Evolutionary conservation across 257 asterid species (phyloP).

Genomic region (Solanum chaucha): DNA sequence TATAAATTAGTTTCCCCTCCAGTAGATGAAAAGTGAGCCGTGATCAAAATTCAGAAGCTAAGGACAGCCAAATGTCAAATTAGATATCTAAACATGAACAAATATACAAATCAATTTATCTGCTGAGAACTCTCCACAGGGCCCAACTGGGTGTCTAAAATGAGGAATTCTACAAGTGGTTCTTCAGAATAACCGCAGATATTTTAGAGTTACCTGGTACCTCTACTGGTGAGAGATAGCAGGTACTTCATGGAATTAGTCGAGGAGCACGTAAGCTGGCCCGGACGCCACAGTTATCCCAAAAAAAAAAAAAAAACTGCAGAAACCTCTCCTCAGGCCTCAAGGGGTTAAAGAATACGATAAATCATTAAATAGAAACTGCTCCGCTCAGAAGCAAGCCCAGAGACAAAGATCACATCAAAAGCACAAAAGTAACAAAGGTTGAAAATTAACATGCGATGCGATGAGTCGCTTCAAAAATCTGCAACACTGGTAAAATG

Average conservation of each 20-base stretch:
- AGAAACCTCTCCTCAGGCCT: neutral
- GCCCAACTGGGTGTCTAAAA: neutral
- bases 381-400: neutral
- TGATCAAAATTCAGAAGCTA: neutral
- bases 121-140: neutral
- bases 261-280: neutral
- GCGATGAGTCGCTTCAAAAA: neutral
- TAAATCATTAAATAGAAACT: neutral
- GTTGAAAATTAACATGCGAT: neutral
- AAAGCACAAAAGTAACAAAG: neutral
- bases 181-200: neutral
- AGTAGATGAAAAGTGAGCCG: neutral
- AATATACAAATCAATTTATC: neutral
- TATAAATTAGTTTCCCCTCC: neutral
- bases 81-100: neutral
- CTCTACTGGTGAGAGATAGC: neutral
- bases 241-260: neutral
- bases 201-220: neutral
- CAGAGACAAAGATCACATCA: neutral
- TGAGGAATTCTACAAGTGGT: neutral
- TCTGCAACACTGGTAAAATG: neutral
- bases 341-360: neutral
- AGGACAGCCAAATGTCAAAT: neutral
- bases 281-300: neutral
- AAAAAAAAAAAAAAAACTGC: neutral